These are phyloP conservation scores for Xanthoparmelia taractica DNA, from an alignment of 495 filamentous ascomycete species.

Conservation along the genomic window DNA sequence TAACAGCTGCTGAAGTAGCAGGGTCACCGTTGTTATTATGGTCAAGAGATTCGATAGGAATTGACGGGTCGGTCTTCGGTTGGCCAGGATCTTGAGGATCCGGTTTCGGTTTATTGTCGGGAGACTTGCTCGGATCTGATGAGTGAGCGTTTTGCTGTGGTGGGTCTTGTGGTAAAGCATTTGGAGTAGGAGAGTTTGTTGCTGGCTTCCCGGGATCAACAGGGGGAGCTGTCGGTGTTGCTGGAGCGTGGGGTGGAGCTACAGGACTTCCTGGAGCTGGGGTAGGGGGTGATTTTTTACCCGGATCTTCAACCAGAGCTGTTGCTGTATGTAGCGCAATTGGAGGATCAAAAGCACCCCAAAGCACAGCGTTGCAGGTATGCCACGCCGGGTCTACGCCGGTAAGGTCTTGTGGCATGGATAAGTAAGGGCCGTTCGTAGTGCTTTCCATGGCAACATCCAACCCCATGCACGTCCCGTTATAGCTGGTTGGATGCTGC, in stretches of 20 bases:
- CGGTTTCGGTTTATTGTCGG: background rate
- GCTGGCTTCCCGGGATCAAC: background rate
- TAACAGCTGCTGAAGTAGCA: background rate
- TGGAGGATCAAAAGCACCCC: slow-evolving; percentile 5
- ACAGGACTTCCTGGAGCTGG: background rate
- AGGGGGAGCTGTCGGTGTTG: background rate
- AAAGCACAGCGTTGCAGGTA: background rate
- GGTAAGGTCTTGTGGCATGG: background rate
- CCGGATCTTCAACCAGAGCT: background rate
- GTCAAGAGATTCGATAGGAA: background rate
- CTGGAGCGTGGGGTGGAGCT: background rate
- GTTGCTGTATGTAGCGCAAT: background rate
- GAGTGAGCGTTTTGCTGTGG: background rate
- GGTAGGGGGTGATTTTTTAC: background rate
- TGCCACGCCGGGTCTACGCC: background rate
- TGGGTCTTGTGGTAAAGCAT: background rate
- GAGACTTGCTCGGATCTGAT: background rate
- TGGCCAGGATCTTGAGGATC: background rate
- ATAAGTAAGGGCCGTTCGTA: background rate
- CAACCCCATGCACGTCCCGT: background rate
- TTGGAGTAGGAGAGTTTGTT: background rate
- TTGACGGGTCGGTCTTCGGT: background rate
- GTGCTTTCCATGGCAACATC: background rate
- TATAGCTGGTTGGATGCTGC: background rate
- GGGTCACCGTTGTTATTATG: background rate